Evolutionary conservation across 2,329 filamentous ascomycete species (phyloP).

Genomic region (Aspergillus awamori): DNA sequence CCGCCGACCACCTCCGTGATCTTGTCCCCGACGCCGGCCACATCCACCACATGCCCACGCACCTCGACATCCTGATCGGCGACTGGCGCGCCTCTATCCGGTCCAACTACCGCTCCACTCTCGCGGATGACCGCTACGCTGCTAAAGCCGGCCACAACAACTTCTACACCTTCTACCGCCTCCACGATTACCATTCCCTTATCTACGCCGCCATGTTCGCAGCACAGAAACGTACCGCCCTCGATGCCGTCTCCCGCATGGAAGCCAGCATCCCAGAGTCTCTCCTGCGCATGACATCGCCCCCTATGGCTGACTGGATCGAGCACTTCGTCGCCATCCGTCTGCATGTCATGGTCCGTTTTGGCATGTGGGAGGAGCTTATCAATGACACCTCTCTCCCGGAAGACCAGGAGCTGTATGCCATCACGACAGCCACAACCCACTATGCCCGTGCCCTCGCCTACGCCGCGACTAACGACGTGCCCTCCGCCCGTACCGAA

Average conservation of each 20-base stretch:
- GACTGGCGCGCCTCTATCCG: conserved; percentile 68
- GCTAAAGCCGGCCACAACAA: conserved; percentile 40
- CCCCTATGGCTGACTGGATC: conserved; percentile 78
- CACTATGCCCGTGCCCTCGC: conserved; percentile 71
- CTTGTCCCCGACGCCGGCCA: conserved; percentile 71
- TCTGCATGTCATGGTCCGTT: conserved; percentile 70
- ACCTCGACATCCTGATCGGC: conserved; percentile 72
- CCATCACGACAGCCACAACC: conserved; percentile 65
- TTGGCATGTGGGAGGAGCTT: conserved; percentile 71
- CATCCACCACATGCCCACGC: conserved; percentile 74
- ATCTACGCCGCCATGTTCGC: conserved; percentile 77
- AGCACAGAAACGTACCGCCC: conserved; percentile 31
- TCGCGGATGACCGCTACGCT: conserved; percentile 58
- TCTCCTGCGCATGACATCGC: conserved; percentile 64
- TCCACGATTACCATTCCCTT: conserved; percentile 39
- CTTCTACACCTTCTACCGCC: conserved; percentile 62
- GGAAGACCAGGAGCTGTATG: conserved; percentile 62
- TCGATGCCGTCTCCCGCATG: conserved; percentile 61
- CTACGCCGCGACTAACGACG: conserved; percentile 58
- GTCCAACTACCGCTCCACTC: conserved; percentile 67
- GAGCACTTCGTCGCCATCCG: conserved; percentile 69
- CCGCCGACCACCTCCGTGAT: conserved; percentile 63
- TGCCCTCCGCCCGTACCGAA: conserved; percentile 57
- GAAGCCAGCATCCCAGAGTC: conserved; percentile 65
- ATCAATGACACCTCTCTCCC: conserved; percentile 54